Conservation (phyloP, 805 yeast genomes). For the Wickerhamiella qilinensis region DNA sequence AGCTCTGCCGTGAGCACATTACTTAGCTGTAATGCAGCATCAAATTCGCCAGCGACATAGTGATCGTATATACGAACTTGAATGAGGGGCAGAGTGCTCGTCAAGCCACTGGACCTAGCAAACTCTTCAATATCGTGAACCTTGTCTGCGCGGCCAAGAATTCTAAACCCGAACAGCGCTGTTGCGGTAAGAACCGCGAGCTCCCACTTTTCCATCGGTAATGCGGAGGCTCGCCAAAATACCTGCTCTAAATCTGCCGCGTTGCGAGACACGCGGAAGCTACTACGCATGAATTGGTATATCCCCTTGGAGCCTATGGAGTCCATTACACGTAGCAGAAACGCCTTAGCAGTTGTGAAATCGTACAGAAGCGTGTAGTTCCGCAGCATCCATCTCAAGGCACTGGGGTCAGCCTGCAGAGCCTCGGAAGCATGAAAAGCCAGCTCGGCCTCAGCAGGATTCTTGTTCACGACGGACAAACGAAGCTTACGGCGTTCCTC, state of each 20-base stretch:
- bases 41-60: background rate
- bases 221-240: background rate
- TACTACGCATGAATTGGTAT: background rate
- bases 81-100: background rate
- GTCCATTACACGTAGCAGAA: background rate
- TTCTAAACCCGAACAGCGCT: background rate
- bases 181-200: background rate
- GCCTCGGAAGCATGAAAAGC: background rate
- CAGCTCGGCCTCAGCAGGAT: background rate
- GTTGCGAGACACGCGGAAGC: background rate
- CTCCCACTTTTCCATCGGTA: background rate
- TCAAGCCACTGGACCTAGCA: too few species aligned
- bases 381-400: background rate
- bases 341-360: slow-evolving; percentile 1
- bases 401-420: background rate
- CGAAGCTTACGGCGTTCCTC: background rate
- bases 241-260: background rate
- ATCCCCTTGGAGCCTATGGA: background rate
- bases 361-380: background rate
- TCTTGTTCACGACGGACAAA: background rate
- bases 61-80: background rate
- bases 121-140: background rate
- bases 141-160: background rate
- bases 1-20: background rate
- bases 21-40: background rate